Evolutionary conservation across 352 stramenopile species (phyloP).

Genomic region (Globisporangium viniferum): DNA sequence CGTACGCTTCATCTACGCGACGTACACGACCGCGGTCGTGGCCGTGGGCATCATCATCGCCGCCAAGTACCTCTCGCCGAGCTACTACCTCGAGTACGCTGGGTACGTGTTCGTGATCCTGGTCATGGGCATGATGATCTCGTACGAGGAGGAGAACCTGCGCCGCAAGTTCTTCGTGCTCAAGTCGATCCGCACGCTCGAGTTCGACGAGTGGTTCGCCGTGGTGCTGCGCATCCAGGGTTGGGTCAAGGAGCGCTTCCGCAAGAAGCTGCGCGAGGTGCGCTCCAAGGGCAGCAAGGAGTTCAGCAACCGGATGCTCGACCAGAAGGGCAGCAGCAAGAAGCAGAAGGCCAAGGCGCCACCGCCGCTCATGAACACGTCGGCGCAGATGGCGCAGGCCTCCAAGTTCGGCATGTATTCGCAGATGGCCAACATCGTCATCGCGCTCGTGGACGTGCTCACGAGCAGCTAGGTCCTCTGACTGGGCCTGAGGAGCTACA

Average conservation of each 20-base stretch:
- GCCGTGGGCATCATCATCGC: conserved; percentile 62
- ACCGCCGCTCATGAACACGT: conserved; percentile 62
- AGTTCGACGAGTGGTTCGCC: conserved; percentile 81
- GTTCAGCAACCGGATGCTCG: conserved; percentile 20
- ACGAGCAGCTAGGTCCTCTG: conserved; percentile 20
- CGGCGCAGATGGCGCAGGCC: conserved; percentile 66
- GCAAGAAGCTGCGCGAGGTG: conserved; percentile 54
- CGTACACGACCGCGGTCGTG: conserved; percentile 66
- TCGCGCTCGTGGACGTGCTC: conserved; percentile 68
- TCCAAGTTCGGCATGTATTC: conserved; percentile 79
- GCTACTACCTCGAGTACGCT: conserved; percentile 69
- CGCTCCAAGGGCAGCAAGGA: conserved; percentile 48
- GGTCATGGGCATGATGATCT: conserved; percentile 84
- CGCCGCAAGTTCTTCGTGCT: conserved; percentile 80
- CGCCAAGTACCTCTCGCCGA: conserved; percentile 42
- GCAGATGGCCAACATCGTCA: conserved; percentile 76
- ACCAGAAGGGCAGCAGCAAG: conserved; percentile 13
- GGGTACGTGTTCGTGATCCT: conserved; percentile 68
- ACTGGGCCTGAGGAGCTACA: too few relatives aligned
- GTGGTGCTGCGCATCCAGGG: conserved; percentile 71
- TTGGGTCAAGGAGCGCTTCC: conserved; percentile 65
- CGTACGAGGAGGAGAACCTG: conserved; percentile 75
- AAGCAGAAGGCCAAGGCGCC: conserved; percentile 1
- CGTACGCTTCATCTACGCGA: conserved; percentile 78
- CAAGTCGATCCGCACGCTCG: conserved; percentile 74